These are phyloP conservation scores for Xylaria sp. DNA, from an alignment of 2,329 filamentous ascomycete species.

Conservation along the genomic window DNA sequence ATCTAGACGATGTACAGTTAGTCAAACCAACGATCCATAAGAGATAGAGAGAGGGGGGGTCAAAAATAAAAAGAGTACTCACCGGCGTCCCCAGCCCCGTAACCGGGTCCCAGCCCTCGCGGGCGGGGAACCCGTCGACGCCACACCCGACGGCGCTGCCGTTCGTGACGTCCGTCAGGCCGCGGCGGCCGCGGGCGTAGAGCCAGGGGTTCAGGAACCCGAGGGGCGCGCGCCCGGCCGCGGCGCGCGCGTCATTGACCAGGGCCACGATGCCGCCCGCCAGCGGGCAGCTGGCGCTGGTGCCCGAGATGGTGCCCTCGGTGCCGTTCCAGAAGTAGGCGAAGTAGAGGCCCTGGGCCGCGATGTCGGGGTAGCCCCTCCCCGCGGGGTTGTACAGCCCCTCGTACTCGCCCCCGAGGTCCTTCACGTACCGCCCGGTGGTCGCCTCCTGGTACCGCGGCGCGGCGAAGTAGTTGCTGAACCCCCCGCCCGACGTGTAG, in stretches of 20 bases:
- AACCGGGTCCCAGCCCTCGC: slow-evolving; percentile 41
- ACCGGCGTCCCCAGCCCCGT: slow-evolving; percentile 41
- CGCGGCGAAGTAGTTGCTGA: slow-evolving; percentile 49
- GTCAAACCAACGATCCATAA: no score
- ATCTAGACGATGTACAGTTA: no score
- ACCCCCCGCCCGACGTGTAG: slow-evolving; percentile 44
- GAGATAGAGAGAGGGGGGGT: no score
- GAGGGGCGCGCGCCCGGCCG: slow-evolving; percentile 47
- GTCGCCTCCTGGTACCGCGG: slow-evolving; percentile 45
- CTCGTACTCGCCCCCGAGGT: slow-evolving; percentile 47
- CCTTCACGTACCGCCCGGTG: slow-evolving; percentile 43
- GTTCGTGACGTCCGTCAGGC: slow-evolving; percentile 43
- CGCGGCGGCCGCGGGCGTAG: slow-evolving; percentile 39
- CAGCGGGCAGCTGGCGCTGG: slow-evolving; percentile 57
- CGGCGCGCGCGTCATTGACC: slow-evolving; percentile 63
- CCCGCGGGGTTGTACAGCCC: slow-evolving; percentile 47
- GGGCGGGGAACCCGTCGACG: slow-evolving; percentile 33
- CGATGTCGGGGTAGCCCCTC: slow-evolving; percentile 50
- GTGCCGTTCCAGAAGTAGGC: slow-evolving; percentile 40
- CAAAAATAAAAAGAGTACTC: slow-evolving; percentile 8
- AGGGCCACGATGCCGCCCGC: slow-evolving; percentile 60
- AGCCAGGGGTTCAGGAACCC: slow-evolving; percentile 51
- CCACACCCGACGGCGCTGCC: slow-evolving; percentile 45
- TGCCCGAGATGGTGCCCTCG: slow-evolving; percentile 48
- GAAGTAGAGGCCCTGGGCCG: slow-evolving; percentile 38